These are phyloP conservation scores for Penicillium maclennaniae DNA, from an alignment of 495 filamentous ascomycete genomes.

Conservation along the genomic window DNA sequence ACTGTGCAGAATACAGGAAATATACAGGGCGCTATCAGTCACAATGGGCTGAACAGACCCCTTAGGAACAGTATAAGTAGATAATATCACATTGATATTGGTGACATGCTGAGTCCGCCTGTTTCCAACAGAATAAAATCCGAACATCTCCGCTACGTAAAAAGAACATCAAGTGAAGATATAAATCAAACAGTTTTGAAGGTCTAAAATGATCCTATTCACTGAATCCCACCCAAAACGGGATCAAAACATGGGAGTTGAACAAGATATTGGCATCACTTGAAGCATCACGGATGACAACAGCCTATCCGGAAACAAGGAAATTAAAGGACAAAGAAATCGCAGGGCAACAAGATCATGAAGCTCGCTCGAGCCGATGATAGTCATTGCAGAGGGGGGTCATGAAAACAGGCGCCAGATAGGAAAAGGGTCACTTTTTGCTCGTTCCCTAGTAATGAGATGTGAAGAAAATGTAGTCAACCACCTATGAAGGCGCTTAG, in stretches of 20 bases:
- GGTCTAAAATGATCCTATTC: constrained; percentile 17
- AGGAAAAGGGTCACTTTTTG: constrained; percentile 29
- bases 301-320: constrained; percentile 15
- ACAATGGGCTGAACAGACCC: too few species aligned
- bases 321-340: constrained; percentile 17
- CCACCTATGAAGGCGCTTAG: constrained; percentile 24
- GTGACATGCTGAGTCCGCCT: not conserved
- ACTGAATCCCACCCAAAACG: constrained; percentile 9
- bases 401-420: constrained; percentile 30
- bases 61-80: not conserved
- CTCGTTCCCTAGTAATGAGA: constrained; percentile 18
- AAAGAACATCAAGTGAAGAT: not conserved
- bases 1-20: too few species aligned
- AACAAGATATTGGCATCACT: constrained; percentile 26
- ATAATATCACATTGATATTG: not conserved
- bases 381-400: constrained; percentile 29
- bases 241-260: constrained; percentile 7
- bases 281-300: constrained; percentile 25
- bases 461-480: constrained; percentile 18
- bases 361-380: constrained; percentile 21
- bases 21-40: too few species aligned
- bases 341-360: constrained; percentile 13
- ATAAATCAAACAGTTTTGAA: not conserved
- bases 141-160: not conserved
- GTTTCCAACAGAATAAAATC: too few species aligned